phyloP scores from a whole-genome alignment of 495 filamentous ascomycete species.

The Pyrenopolyporus hunteri region DNA sequence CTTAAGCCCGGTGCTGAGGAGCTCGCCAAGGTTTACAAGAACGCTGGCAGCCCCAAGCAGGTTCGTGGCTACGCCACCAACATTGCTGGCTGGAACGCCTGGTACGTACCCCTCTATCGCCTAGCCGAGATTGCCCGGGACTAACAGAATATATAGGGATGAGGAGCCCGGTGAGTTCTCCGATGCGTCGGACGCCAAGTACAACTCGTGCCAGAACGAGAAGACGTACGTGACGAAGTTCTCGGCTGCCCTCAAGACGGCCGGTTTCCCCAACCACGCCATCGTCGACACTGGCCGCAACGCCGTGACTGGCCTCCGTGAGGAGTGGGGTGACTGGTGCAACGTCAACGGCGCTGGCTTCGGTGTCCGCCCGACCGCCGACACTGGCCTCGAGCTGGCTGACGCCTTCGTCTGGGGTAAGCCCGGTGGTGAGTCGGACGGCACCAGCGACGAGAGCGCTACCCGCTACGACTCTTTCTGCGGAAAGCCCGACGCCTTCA shows the following conservation, averaged over 20 bases:
- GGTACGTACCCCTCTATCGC: slow-evolving; percentile 49
- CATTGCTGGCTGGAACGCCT: slow-evolving; percentile 79
- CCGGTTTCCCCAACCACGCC: slow-evolving; percentile 75
- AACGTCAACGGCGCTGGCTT: slow-evolving; percentile 79
- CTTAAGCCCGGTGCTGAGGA: slow-evolving; percentile 72
- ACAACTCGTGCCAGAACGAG: slow-evolving; percentile 70
- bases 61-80: slow-evolving; percentile 80
- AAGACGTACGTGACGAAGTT: slow-evolving; percentile 73
- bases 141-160: slow-evolving; percentile 53
- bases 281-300: slow-evolving; percentile 74
- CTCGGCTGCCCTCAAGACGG: slow-evolving; percentile 61
- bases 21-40: slow-evolving; percentile 69
- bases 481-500: slow-evolving; percentile 62
- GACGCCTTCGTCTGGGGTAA: slow-evolving; percentile 87
- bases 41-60: slow-evolving; percentile 66
- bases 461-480: slow-evolving; percentile 75
- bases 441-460: slow-evolving; percentile 67
- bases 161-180: slow-evolving; percentile 69
- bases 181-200: slow-evolving; percentile 60
- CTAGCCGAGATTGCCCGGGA: too few relatives aligned
- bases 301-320: slow-evolving; percentile 70
- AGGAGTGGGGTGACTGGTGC: slow-evolving; percentile 83
- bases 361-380: slow-evolving; percentile 68
- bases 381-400: slow-evolving; percentile 64
- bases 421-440: slow-evolving; percentile 83